Conservation (phyloP, 2,329 filamentous ascomycete species). For the Aspergillus brunneoviolaceus region DNA sequence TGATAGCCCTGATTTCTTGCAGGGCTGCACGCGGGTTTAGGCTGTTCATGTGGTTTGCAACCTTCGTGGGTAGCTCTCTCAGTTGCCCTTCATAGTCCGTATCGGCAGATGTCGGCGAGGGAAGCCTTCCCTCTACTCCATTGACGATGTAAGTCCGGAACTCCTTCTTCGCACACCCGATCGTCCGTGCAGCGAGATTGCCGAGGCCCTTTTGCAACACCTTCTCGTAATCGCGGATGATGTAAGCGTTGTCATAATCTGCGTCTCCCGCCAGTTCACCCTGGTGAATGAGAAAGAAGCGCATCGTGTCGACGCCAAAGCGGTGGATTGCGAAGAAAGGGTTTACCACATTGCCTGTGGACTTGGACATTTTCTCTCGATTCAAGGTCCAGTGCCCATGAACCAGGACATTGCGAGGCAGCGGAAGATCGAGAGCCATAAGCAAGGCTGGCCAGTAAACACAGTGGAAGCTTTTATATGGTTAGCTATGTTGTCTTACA, state of each 20-base stretch:
- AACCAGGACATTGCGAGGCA: slow-evolving; percentile 76
- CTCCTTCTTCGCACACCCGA: slow-evolving; percentile 68
- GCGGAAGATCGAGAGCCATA: slow-evolving; percentile 77
- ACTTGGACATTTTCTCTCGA: slow-evolving; percentile 93
- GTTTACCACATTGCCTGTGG: slow-evolving; percentile 89
- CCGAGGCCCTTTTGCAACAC: slow-evolving; percentile 74
- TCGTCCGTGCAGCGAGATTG: slow-evolving; percentile 73
- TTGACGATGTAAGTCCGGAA: slow-evolving; percentile 58
- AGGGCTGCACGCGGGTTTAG: slow-evolving; percentile 67
- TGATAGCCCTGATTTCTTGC: slow-evolving; percentile 60
- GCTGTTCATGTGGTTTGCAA: slow-evolving; percentile 59
- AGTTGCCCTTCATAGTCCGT: slow-evolving; percentile 44
- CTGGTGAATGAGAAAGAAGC: slow-evolving; percentile 82
- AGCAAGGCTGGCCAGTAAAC: slow-evolving; percentile 98
- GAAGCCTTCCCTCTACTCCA: slow-evolving; percentile 30
- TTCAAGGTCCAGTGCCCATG: slow-evolving; percentile 97
- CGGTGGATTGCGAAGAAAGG: slow-evolving; percentile 87
- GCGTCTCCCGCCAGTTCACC: slow-evolving; percentile 76
- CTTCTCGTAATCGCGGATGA: slow-evolving; percentile 77
- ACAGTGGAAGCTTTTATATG: slow-evolving; percentile 69
- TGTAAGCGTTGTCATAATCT: slow-evolving; percentile 77
- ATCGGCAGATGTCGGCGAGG: slow-evolving; percentile 31
- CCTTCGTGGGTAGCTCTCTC: slow-evolving; percentile 39
- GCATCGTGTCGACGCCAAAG: slow-evolving; percentile 82
- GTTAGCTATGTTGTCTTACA: slow-evolving; percentile 15